Evolutionary conservation across 345 rosid species (phyloP).

Genomic region (Eucalyptus fibrosa): DNA sequence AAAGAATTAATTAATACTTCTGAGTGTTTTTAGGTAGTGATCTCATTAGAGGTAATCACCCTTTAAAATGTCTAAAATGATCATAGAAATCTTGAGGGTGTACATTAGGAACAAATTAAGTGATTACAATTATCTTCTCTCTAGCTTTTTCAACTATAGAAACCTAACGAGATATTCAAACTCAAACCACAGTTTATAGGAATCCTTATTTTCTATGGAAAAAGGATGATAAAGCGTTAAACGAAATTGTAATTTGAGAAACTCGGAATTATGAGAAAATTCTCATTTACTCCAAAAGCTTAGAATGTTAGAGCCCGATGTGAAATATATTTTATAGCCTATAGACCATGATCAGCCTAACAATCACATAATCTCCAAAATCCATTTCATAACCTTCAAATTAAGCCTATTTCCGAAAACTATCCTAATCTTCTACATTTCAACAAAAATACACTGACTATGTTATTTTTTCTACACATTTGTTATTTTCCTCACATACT

Average conservation of each 20-base stretch:
- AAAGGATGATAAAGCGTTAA: neutral
- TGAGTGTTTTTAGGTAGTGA: neutral
- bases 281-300: neutral
- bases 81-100: neutral
- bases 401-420: neutral
- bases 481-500: neutral
- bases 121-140: neutral
- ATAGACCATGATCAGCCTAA: neutral
- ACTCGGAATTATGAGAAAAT: neutral
- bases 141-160: neutral
- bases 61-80: neutral
- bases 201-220: neutral
- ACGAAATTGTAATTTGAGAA: neutral
- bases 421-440: neutral
- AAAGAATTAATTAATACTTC: neutral
- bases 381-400: neutral
- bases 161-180: neutral
- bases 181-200: neutral
- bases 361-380: neutral
- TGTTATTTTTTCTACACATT: neutral
- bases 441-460: neutral
- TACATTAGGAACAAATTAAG: neutral
- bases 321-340: neutral
- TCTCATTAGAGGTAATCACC: neutral
- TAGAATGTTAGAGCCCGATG: neutral